These are phyloP conservation scores for Collybiopsis luxurians DNA, from an alignment of 768 basidiomycete genomes.

Conservation along the genomic window DNA sequence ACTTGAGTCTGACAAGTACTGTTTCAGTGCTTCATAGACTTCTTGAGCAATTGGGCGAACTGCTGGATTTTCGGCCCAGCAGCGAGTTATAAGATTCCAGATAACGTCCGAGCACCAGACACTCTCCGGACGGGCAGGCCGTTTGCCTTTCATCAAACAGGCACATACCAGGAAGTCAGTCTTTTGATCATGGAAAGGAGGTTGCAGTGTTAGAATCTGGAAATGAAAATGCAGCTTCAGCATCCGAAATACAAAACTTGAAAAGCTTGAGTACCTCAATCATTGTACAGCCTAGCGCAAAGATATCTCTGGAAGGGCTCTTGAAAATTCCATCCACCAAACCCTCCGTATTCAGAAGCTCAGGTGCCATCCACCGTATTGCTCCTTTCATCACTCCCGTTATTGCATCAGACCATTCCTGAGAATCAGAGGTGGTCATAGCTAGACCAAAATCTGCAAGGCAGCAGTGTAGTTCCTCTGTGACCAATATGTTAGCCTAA, in stretches of 20 bases:
- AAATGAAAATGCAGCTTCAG: background rate
- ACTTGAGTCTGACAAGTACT: too few species aligned
- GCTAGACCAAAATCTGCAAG: constrained; percentile 19
- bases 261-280: constrained; percentile 16
- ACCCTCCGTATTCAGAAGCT: constrained; percentile 1
- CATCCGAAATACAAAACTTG: background rate
- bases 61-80: too few species aligned
- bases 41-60: too few species aligned
- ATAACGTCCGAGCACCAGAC: background rate
- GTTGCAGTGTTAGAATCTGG: constrained; percentile 3
- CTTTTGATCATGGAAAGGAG: constrained; percentile 1
- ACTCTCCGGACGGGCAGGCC: background rate
- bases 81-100: too few species aligned
- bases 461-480: constrained; percentile 9
- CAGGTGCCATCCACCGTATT: constrained; percentile 13
- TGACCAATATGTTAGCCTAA: constrained; percentile 19
- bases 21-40: too few species aligned
- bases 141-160: background rate
- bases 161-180: background rate
- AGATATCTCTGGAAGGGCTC: constrained; percentile 12
- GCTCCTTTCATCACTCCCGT: constrained; percentile 12
- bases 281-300: constrained; percentile 15
- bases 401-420: constrained; percentile 1
- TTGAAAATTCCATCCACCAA: background rate
- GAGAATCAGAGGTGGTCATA: constrained; percentile 2